phyloP scores from a whole-genome alignment of 805 yeast genomes.

The Ogataea siamensis region DNA sequence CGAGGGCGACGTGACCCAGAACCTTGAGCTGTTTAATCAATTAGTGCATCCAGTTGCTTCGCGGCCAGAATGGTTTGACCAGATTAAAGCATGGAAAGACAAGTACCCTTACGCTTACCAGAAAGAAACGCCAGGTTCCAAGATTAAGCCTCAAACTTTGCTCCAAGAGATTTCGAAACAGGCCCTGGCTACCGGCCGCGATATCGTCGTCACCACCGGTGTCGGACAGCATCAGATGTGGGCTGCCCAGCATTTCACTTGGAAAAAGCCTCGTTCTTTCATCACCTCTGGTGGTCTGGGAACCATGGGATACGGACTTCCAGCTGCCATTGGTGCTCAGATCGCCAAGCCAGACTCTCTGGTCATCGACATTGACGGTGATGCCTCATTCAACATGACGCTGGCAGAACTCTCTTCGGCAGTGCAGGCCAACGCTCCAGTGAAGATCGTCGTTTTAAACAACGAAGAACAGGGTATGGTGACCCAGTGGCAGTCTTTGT shows the following conservation, averaged over 20 bases:
- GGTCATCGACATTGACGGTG: constrained; percentile 97
- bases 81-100: constrained; percentile 77
- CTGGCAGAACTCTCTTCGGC: constrained; percentile 90
- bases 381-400: constrained; percentile 99
- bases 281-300: constrained; percentile 99
- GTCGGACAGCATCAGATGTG: constrained; percentile 99
- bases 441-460: constrained; percentile 84
- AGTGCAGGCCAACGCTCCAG: constrained; percentile 88
- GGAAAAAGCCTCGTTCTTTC: constrained; percentile 90
- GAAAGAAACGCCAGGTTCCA: constrained; percentile 73
- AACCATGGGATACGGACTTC: constrained; percentile 97
- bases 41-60: constrained; percentile 58
- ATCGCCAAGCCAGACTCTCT: constrained; percentile 91
- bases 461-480: constrained; percentile 99
- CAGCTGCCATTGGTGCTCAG: constrained; percentile 98
- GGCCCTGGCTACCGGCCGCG: constrained; percentile 59
- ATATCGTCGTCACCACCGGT: constrained; percentile 92
- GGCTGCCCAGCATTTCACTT: constrained; percentile 97
- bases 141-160: constrained; percentile 91
- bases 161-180: constrained; percentile 74
- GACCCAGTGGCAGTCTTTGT: constrained; percentile 97
- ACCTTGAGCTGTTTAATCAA: constrained; percentile 72
- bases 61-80: constrained; percentile 78
- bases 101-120: constrained; percentile 84
- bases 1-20: constrained; percentile 91